Evolutionary conservation across 202 grass and related monocot species (phyloP).

Genomic region (Eragrostis tef): DNA sequence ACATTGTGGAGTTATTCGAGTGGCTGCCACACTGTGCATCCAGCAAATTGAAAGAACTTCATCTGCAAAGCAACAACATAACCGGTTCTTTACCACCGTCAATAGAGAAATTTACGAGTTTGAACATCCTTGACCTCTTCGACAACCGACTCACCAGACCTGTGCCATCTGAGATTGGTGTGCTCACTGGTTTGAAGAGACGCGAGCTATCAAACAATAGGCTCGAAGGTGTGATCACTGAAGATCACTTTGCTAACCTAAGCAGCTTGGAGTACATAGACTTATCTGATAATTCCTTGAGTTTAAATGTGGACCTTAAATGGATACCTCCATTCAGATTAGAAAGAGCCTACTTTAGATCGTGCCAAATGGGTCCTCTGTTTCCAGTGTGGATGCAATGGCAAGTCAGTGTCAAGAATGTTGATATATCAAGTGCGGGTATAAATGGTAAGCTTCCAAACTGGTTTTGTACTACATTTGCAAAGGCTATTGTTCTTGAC

Average conservation of each 20-base stretch:
- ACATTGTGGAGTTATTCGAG: conserved; percentile 14
- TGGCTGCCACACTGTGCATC: conserved; percentile 10
- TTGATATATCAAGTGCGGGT: conserved; percentile 23
- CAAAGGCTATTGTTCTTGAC: not conserved
- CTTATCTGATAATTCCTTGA: not conserved
- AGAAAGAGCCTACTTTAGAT: not conserved
- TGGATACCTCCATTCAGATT: conserved; percentile 53
- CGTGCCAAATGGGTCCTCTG: conserved; percentile 33
- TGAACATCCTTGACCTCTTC: conserved; percentile 1
- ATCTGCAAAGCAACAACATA: not conserved
- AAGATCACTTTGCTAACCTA: conserved; percentile 39
- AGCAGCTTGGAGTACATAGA: conserved; percentile 4
- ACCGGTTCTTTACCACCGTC: not conserved
- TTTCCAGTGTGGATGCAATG: conserved; percentile 50
- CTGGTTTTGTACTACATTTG: conserved; percentile 43
- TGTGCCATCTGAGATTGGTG: conserved; percentile 18
- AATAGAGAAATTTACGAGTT: not conserved
- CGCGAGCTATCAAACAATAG: conserved; percentile 28
- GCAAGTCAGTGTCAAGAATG: not conserved
- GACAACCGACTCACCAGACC: not conserved
- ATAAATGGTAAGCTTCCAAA: conserved; percentile 38
- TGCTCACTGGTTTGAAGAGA: conserved; percentile 5
- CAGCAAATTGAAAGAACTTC: not conserved
- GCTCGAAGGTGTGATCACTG: conserved; percentile 33
- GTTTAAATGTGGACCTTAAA: not conserved